Conservation (phyloP, 176 grass and related monocot species). For the Oropetium thomaeum region DNA sequence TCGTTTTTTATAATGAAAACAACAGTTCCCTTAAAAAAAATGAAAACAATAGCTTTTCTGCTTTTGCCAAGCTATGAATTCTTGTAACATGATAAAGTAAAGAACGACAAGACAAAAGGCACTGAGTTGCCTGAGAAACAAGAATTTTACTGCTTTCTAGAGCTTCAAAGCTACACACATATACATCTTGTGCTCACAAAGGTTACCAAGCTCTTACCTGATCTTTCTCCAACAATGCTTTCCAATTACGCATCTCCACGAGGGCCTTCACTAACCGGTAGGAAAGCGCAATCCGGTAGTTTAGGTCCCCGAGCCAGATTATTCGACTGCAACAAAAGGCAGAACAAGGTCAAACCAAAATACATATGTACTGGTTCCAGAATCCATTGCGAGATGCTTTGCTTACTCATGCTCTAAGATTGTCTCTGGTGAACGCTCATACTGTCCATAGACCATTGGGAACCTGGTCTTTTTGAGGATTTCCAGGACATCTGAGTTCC, state of each 20-base stretch:
- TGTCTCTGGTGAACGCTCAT: conserved; percentile 81
- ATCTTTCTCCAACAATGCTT: conserved; percentile 98
- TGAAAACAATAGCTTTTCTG: conserved; percentile 12
- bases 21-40: too few species aligned
- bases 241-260: conserved; percentile 98
- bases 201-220: conserved; percentile 59
- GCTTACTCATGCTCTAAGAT: conserved; percentile 96
- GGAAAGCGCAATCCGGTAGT: conserved; percentile 96
- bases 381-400: conserved; percentile 4
- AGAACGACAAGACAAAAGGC: conserved; percentile 47
- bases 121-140: conserved; percentile 34
- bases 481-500: conserved; percentile 90
- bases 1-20: conserved; percentile 29
- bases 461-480: conserved; percentile 93
- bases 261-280: conserved; percentile 96
- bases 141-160: conserved; percentile 49
- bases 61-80: conserved; percentile 35
- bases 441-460: conserved; percentile 69
- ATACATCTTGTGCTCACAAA: conserved; percentile 22
- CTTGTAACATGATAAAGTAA: conserved; percentile 42
- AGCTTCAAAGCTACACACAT: conserved; percentile 32
- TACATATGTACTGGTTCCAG: conserved; percentile 19
- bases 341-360: conserved; percentile 31
- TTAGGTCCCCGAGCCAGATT: conserved; percentile 98
- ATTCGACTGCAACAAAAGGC: conserved; percentile 61